Evolutionary conservation across 2,329 filamentous ascomycete species (phyloP).

Genomic region (Verruconis gallopava): DNA sequence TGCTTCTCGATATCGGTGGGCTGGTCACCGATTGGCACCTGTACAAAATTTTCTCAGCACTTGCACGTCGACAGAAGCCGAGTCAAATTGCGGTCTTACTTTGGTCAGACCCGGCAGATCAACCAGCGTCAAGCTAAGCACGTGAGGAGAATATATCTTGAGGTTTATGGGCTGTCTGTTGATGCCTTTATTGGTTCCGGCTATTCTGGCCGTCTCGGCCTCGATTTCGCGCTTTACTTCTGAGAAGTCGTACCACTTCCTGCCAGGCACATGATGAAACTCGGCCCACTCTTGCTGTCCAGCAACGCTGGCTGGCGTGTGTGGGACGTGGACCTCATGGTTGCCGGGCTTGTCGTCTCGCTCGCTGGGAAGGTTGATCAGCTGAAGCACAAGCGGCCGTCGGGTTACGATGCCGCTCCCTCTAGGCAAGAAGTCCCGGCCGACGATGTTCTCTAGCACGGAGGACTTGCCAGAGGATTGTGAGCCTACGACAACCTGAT

Average conservation of each 20-base stretch:
- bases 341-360: constrained; percentile 54
- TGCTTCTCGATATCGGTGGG: constrained; percentile 98
- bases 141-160: constrained; percentile 95
- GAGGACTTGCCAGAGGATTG: constrained; percentile 98
- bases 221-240: constrained; percentile 96
- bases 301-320: constrained; percentile 62
- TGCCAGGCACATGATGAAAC: constrained; percentile 86
- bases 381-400: constrained; percentile 85
- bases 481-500: constrained; percentile 89
- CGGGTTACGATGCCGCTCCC: constrained; percentile 95
- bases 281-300: constrained; percentile 73
- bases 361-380: constrained; percentile 83
- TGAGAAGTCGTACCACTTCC: constrained; percentile 79
- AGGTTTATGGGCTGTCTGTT: constrained; percentile 95
- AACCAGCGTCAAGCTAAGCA: constrained; percentile 89
- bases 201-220: constrained; percentile 87
- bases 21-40: constrained; percentile 95
- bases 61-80: neutral
- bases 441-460: constrained; percentile 96
- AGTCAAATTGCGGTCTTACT: constrained; percentile 33
- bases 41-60: constrained; percentile 16
- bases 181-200: constrained; percentile 95
- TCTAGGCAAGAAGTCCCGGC: constrained; percentile 89
- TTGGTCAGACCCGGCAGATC: constrained; percentile 94
- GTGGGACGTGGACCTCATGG: constrained; percentile 55